Evolutionary conservation across 176 grass and related monocot species (phyloP), one percentile per base, ranked within the genome.

Genomic region (Olyra latifolia): DNA sequence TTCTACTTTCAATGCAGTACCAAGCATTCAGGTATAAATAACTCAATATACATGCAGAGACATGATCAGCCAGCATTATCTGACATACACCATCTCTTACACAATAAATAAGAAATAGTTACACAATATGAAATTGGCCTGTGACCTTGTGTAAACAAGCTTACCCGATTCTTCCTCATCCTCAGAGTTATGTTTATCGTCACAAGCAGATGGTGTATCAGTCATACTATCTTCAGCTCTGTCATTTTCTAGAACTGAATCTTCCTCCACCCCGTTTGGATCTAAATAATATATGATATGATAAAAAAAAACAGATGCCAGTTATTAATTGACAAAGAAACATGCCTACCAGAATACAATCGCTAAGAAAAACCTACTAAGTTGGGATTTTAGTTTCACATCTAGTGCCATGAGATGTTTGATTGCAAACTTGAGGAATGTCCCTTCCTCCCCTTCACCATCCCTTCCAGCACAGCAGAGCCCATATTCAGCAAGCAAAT

Each of bases 401-500:
- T 96, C 93, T 86, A 96, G 78, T 35, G 92, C 83, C 86, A 98
- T 93, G 42, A 98, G 90, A 88, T 98, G 90, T 78, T 98, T 98
- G 39, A 98, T 94, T 86, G 92, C 88, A 69, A 98, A 98, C 54
- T 95, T 98, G 57, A 98, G 90, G 81, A 92, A 98, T 55, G 87
- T 89, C 32, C 92, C 95, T 87, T 94, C 95, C 83, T 94, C 92
- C 29, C 95, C 88, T 87, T 89, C 82, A 71, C 81, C 62, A 41
- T 89, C 92, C 83, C 70, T 91, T 72, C 92, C 92, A 62, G 95
- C 86, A 83, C 87, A 98, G 69, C 95, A 98, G 59, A 94, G 95
- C 28, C 92, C 95, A 91, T 93, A 92, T 47, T 98, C 95, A 72
- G 95, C 92, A 77, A 98, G 88, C 79, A 98, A 89, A 92, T 98